A percentile compares a stretch with the other conserved stretches of the same genome.
phyloP scores from a whole-genome alignment of 345 rosid species.

The Moricandia arvensis region DNA sequence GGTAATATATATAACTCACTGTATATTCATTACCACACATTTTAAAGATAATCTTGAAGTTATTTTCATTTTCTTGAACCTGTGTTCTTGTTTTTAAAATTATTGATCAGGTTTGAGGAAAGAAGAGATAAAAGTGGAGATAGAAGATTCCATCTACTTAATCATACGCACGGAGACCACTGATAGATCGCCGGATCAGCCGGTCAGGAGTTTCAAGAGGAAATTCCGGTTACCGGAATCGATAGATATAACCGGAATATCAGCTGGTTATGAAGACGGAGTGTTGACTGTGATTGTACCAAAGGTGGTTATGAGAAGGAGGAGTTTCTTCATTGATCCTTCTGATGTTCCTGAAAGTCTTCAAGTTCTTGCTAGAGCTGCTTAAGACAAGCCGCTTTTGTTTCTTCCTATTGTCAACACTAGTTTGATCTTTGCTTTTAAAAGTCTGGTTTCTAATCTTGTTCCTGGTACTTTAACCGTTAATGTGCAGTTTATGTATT shows the following conservation, averaged over 20 bases:
- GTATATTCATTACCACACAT: neutral
- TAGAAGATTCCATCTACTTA: constrained; percentile 68
- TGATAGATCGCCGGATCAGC: constrained; percentile 35
- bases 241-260: constrained; percentile 54
- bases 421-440: neutral
- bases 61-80: neutral
- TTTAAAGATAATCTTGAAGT: neutral
- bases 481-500: neutral
- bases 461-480: neutral
- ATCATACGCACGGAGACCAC: constrained; percentile 57
- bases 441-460: neutral
- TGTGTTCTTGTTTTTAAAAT: neutral
- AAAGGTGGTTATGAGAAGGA: constrained; percentile 45
- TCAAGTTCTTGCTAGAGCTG: constrained; percentile 77
- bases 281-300: constrained; percentile 67
- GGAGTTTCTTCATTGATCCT: constrained; percentile 52
- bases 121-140: constrained; percentile 71
- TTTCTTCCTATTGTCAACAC: neutral
- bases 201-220: constrained; percentile 54
- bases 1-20: constrained; percentile 37
- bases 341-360: constrained; percentile 49
- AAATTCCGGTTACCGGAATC: constrained; percentile 66
- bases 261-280: constrained; percentile 69
- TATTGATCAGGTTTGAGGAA: constrained; percentile 60
- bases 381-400: constrained; percentile 30